Percentiles rank a stretch among this genome's conserved stretches.
Evolutionary conservation across 106 monocot species (phyloP).

Genomic region (Allium sativum): DNA sequence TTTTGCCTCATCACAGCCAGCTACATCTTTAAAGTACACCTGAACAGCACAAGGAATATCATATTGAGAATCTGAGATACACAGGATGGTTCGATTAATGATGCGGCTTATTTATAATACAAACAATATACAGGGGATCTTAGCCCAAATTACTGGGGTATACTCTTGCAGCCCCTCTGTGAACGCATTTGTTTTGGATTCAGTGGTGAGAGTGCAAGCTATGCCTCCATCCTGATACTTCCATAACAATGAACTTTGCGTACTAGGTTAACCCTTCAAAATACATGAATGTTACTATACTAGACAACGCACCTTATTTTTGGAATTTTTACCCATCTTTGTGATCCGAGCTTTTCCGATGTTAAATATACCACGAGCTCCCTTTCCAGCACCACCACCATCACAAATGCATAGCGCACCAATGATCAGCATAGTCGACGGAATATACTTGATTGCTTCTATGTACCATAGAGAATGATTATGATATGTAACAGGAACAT

Average conservation of each 20-base stretch:
- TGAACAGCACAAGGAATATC: constrained; percentile 1
- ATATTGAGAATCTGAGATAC: too few relatives aligned
- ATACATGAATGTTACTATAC: too few relatives aligned
- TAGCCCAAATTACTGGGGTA: too few relatives aligned
- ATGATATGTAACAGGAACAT: constrained; percentile 75
- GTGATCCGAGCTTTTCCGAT: constrained; percentile 92
- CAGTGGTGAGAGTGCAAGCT: too few relatives aligned
- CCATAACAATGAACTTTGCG: too few relatives aligned
- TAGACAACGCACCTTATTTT: constrained; percentile 55
- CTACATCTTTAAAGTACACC: constrained; percentile 93
- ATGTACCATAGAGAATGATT: constrained; percentile 60
- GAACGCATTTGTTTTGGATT: too few relatives aligned
- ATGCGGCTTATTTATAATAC: too few relatives aligned
- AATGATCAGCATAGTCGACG: constrained; percentile 61
- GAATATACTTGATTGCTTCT: constrained; percentile 69
- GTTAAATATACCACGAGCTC: constrained; percentile 68
- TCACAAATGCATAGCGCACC: constrained; percentile 46
- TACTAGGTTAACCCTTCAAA: too few relatives aligned
- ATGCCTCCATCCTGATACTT: too few relatives aligned
- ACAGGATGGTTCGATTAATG: too few relatives aligned
- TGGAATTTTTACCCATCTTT: constrained; percentile 86
- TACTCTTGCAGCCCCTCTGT: too few relatives aligned
- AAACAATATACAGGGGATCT: too few relatives aligned
- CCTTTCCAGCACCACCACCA: constrained; percentile 47
- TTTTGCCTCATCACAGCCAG: constrained; percentile 98